phyloP scores from a whole-genome alignment of 805 yeast genomes.

The Sugiyamaella qingdaonensis region DNA sequence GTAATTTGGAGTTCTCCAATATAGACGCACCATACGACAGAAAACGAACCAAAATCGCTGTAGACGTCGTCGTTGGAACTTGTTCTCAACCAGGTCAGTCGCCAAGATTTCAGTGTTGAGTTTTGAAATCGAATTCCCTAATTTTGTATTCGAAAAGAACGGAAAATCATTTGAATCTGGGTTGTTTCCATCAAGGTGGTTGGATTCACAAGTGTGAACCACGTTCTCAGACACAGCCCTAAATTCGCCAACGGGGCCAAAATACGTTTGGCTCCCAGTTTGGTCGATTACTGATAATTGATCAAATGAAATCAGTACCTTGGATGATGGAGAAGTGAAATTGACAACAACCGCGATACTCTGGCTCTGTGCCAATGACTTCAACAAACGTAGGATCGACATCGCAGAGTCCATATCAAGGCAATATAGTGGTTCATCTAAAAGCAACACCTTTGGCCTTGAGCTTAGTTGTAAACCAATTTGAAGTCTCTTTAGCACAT shows the following conservation, averaged over 20 bases:
- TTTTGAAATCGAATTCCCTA: slow-evolving; percentile 39
- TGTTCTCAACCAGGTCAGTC: no score
- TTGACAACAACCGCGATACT: slow-evolving; percentile 75
- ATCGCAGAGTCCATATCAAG: slow-evolving; percentile 57
- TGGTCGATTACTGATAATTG: neutral
- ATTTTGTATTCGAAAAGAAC: no score
- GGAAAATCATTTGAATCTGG: no score
- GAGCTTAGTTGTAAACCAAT: slow-evolving; percentile 72
- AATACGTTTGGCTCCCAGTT: neutral
- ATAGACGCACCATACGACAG: neutral
- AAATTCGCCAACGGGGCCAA: neutral
- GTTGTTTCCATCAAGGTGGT: no score
- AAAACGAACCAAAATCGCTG: slow-evolving; percentile 1
- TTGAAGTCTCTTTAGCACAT: slow-evolving; percentile 58
- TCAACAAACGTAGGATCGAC: slow-evolving; percentile 63
- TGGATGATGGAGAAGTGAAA: slow-evolving; percentile 40
- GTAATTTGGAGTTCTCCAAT: slow-evolving; percentile 6
- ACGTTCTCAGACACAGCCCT: no score
- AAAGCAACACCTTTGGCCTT: slow-evolving; percentile 54
- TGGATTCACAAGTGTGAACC: no score
- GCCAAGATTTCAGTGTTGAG: no score
- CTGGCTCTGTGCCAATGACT: slow-evolving; percentile 56
- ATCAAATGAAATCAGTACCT: neutral
- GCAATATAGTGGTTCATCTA: slow-evolving; percentile 74
- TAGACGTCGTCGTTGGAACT: neutral